Conservation (phyloP, 768 basidiomycete genomes). For the Hortiboletus flavorubellus region DNA sequence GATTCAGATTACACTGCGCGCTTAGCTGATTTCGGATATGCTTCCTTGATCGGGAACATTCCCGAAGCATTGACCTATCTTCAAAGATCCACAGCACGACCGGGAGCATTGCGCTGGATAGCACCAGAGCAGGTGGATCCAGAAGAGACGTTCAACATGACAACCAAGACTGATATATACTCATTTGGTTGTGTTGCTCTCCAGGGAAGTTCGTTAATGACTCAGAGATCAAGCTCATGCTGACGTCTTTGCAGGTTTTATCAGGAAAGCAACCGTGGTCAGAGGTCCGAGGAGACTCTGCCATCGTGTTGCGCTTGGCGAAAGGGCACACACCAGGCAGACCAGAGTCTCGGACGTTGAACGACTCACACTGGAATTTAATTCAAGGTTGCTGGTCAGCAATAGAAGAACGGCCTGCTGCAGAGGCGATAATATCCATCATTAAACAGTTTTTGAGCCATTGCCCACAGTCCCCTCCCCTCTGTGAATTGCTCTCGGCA, state of each 20-base stretch:
- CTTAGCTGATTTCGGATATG: background rate
- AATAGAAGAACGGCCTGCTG: background rate
- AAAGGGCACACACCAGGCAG: conserved; percentile 1
- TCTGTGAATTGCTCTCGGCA: no score
- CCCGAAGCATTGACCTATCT: background rate
- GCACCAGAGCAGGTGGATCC: conserved; percentile 34
- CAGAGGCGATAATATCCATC: background rate
- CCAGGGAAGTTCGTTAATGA: no score
- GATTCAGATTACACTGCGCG: background rate
- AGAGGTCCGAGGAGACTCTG: background rate
- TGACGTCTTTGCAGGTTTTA: no score
- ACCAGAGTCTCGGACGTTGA: background rate
- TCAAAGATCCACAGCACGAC: conserved; percentile 25
- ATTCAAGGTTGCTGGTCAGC: conserved; percentile 6
- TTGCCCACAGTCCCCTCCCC: no score
- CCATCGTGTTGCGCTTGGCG: conserved; percentile 4
- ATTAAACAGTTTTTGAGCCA: no score
- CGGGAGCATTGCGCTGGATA: conserved; percentile 39
- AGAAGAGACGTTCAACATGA: background rate
- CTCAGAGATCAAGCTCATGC: no score
- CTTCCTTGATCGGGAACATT: background rate
- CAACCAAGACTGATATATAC: no score
- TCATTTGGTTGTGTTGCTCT: no score
- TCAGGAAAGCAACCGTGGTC: conserved; percentile 9
- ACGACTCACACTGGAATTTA: conserved; percentile 4